phyloP scores from a whole-genome alignment of 768 basidiomycete genomes.

The Boletellus emodensis region DNA sequence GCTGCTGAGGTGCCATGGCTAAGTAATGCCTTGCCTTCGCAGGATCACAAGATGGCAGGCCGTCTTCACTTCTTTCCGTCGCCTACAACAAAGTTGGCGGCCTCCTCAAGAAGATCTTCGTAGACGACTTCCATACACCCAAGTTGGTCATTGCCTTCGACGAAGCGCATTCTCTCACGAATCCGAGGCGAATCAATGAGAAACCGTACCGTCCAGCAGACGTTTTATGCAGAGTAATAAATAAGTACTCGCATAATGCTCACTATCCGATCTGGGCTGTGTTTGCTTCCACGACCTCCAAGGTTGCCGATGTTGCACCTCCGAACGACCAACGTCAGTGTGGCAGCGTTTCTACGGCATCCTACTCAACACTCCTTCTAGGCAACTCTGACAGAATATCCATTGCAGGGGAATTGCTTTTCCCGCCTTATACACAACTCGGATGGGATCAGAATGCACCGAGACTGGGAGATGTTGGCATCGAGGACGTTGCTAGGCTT shows the following conservation, averaged over 20 bases:
- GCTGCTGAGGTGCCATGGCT: not conserved
- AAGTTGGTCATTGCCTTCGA: slow-evolving; percentile 17
- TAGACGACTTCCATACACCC: not conserved
- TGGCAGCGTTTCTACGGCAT: not conserved
- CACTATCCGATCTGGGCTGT: slow-evolving; percentile 11
- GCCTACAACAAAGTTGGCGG: not conserved
- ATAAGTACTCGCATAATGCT: slow-evolving; percentile 3
- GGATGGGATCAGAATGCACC: slow-evolving; percentile 16
- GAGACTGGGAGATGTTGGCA: not conserved
- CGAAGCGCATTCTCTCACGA: slow-evolving; percentile 6
- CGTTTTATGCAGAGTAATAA: slow-evolving; percentile 1
- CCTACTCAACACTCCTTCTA: not conserved
- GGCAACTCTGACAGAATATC: slow-evolving; percentile 4
- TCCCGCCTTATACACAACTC: slow-evolving; percentile 5
- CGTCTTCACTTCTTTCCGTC: not conserved
- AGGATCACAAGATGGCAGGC: not conserved
- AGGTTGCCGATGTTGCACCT: slow-evolving; percentile 3
- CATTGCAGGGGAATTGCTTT: not conserved
- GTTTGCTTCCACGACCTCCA: slow-evolving; percentile 16
- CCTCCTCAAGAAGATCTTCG: not conserved
- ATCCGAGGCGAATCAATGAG: too few species aligned
- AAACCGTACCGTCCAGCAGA: slow-evolving; percentile 3
- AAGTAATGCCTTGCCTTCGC: not conserved
- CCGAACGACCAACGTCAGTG: slow-evolving; percentile 2
- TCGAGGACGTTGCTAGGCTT: not conserved